phyloP scores from a whole-genome alignment of 2,329 filamentous ascomycete species.

The Fusarium bactridioides region DNA sequence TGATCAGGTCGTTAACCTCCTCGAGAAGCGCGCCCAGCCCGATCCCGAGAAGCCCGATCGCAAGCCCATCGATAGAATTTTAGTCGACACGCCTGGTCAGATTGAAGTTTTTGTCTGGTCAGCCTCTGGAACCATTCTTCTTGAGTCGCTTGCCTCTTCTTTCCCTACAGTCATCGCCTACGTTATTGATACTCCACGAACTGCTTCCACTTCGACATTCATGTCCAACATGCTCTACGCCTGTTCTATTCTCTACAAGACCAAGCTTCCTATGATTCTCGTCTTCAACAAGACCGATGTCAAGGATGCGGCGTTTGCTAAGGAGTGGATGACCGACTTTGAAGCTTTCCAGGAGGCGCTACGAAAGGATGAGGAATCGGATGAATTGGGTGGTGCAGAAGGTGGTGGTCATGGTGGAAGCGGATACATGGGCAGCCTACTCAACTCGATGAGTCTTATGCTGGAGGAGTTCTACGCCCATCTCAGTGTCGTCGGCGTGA shows the following conservation, averaged over 20 bases:
- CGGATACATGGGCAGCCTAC: slow-evolving; percentile 93
- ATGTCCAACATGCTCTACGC: slow-evolving; percentile 99
- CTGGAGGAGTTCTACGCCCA: slow-evolving; percentile 98
- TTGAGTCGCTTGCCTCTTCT: slow-evolving; percentile 89
- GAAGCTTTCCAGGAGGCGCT: slow-evolving; percentile 93
- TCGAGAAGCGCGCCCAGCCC: slow-evolving; percentile 85
- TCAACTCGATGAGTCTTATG: slow-evolving; percentile 98
- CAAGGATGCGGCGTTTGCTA: slow-evolving; percentile 87
- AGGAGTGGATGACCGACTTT: slow-evolving; percentile 99
- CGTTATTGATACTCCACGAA: slow-evolving; percentile 95
- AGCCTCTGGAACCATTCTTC: slow-evolving; percentile 89
- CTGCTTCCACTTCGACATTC: slow-evolving; percentile 92
- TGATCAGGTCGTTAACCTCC: slow-evolving; percentile 86
- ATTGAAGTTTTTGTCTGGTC: slow-evolving; percentile 99
- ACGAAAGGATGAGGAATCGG: slow-evolving; percentile 78
- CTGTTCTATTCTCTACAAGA: slow-evolving; percentile 98
- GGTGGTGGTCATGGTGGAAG: slow-evolving; percentile 75
- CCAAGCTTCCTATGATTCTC: slow-evolving; percentile 96
- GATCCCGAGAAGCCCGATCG: slow-evolving; percentile 66
- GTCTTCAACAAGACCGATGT: slow-evolving; percentile 99
- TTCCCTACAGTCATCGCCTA: slow-evolving; percentile 98
- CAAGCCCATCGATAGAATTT: slow-evolving; percentile 79
- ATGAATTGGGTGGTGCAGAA: slow-evolving; percentile 77
- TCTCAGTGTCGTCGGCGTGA: slow-evolving; percentile 90
- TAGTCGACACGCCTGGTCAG: slow-evolving; percentile 95